These are phyloP conservation scores for Dipteronia sinensis DNA, from an alignment of 345 rosid genomes.

Conservation along the genomic window DNA sequence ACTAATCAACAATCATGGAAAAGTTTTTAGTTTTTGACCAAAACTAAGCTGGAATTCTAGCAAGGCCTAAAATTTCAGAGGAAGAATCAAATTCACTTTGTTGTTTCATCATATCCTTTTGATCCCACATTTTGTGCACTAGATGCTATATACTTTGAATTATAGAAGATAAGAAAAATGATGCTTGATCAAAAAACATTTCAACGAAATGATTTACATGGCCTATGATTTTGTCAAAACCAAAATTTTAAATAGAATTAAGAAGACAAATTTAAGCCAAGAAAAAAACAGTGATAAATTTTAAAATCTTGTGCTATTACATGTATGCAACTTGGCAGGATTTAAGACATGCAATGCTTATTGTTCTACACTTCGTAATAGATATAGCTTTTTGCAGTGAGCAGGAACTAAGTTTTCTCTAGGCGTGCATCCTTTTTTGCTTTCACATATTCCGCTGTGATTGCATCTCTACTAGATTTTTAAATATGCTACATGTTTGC, in stretches of 20 bases:
- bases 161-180: too few species aligned
- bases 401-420: not conserved
- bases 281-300: not conserved
- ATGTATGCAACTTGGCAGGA: not conserved
- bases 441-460: not conserved
- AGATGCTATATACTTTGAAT: not conserved
- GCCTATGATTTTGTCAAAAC: not conserved
- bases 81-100: not conserved
- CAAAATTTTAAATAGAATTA: not conserved
- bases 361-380: not conserved
- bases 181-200: not conserved
- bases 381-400: not conserved
- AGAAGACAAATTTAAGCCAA: not conserved
- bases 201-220: not conserved
- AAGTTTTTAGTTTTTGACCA: not conserved
- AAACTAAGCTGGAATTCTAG: not conserved
- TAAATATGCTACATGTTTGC: not conserved
- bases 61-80: not conserved
- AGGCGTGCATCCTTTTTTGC: not conserved
- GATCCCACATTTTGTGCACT: not conserved
- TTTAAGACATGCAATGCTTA: not conserved
- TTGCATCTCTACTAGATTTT: not conserved
- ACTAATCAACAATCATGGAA: not conserved
- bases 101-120: not conserved
- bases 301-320: not conserved